phyloP scores from a whole-genome alignment of 495 filamentous ascomycete genomes.

The Xylaria longipes region DNA sequence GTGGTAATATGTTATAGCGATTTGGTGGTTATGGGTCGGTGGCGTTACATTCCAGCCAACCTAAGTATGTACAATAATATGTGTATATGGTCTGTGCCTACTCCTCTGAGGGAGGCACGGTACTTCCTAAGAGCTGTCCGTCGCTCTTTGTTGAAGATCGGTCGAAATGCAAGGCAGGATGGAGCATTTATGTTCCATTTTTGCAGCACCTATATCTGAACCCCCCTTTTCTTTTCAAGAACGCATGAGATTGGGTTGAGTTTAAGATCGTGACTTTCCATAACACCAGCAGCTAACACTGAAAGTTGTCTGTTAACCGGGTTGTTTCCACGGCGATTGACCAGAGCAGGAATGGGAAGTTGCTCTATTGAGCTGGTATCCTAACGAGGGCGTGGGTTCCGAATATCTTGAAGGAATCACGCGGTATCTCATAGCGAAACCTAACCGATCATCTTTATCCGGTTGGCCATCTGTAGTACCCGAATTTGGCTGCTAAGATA shows the following conservation, averaged over 20 bases:
- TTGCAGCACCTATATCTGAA: conserved; percentile 14
- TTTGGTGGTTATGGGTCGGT: conserved; percentile 5
- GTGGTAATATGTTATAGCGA: conserved; percentile 7
- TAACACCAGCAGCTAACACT: not conserved
- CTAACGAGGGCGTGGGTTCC: conserved; percentile 13
- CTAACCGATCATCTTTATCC: not conserved
- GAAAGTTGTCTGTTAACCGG: not conserved
- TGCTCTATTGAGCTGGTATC: not conserved
- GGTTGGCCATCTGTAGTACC: not conserved
- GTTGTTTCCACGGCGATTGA: not conserved
- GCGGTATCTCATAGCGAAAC: conserved; percentile 3
- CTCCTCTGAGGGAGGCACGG: not conserved
- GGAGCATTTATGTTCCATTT: conserved; percentile 16
- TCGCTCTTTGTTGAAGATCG: not conserved
- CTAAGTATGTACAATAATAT: conserved; percentile 4
- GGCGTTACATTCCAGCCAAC: conserved; percentile 3
- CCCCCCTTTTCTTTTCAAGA: conserved; percentile 6
- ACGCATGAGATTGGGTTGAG: not conserved
- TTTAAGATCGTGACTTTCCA: not conserved
- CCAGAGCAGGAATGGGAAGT: not conserved
- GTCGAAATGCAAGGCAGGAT: conserved; percentile 9
- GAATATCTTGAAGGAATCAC: not conserved
- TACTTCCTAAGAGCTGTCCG: not conserved
- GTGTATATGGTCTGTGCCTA: conserved; percentile 2
- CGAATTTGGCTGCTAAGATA: not conserved